Evolutionary conservation across 768 basidiomycete genomes (phyloP), one percentile per base, ranked within the genome.

Genomic region (Tephrocybe sp.): DNA sequence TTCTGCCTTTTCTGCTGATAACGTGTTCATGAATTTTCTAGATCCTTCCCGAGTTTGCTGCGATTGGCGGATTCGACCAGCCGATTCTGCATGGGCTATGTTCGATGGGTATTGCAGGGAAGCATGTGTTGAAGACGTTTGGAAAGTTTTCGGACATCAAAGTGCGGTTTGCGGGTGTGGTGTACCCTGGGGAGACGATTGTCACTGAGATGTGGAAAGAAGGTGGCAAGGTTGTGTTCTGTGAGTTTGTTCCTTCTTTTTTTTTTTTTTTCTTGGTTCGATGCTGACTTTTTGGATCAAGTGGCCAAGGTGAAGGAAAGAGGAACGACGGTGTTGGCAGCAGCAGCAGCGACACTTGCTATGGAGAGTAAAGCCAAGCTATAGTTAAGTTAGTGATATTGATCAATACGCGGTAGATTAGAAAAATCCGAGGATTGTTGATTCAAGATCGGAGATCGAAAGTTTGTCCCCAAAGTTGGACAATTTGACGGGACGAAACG

Each of bases 181-280:
- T 98, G 19, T 95, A 87, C 65, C 97, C 96, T 2, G 96, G 95
- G 0, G 94, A 98, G 70, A 98, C 96, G 1, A 78, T 98, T 46
- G 75, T 93, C 12, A 99, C 96, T 0, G 85, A 92, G 65, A 98
- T 98, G 96, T 99, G 97, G 97, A 97, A 94, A 66, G 93, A 97
- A 60, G 90, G 87, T 2, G 68, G 78, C 54, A 97, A 85, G 70
- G 85, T 98, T 48, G 84, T 98, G 44, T 99, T 99, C 68, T 74
- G 93, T 97, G 60, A 65, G 92, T 79, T n/a, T 36, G 51, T 14
- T 39, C 36, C 41, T 17, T 46, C 23, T 50, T 14, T 17, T 19
- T 23, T 49, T 43, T 17, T 46, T 26, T 50, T 14, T 17, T 19
- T 23, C 48, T 22, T 4, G 34, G 19, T 17, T 31, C 23, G 17